A percentile compares a stretch with the other conserved stretches of the same genome.
phyloP scores from a whole-genome alignment of 78 protist genomes.

The Mantamonas sphyraenae region DNA sequence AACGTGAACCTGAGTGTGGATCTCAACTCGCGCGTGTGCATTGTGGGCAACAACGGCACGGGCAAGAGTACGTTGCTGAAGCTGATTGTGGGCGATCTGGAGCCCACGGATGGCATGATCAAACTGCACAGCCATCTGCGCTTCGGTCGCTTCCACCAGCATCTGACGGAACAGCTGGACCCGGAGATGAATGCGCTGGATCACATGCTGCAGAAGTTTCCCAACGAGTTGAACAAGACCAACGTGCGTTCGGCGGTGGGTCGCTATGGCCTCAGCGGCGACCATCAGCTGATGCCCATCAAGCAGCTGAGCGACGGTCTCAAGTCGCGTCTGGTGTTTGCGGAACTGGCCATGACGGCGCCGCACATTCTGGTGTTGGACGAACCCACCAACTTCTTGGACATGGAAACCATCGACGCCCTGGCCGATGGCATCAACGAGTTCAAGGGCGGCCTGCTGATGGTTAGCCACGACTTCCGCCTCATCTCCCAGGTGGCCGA shows the following conservation, averaged over 20 bases:
- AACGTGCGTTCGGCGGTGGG: too few species aligned
- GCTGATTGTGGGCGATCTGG: constrained; percentile 75
- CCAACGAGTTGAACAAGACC: constrained; percentile 28
- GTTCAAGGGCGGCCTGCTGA: constrained; percentile 65
- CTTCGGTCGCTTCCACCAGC: constrained; percentile 71
- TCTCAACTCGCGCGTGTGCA: constrained; percentile 71
- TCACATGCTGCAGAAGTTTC: constrained; percentile 38
- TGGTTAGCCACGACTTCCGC: constrained; percentile 65
- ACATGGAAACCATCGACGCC: constrained; percentile 71
- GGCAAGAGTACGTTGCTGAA: constrained; percentile 87
- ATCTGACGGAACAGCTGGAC: constrained; percentile 47
- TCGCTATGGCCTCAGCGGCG: constrained; percentile 75
- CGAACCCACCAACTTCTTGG: constrained; percentile 92
- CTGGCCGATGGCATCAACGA: constrained; percentile 2
- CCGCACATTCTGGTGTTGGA: constrained; percentile 80
- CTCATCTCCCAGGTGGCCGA: constrained; percentile 31
- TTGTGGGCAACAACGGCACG: constrained; percentile 94
- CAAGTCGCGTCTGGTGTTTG: constrained; percentile 47
- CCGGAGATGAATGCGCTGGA: constrained; percentile 45
- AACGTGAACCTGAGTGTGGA: constrained; percentile 74
- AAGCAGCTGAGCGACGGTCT: constrained; percentile 58
- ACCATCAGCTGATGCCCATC: constrained; percentile 44
- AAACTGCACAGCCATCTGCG: constrained; percentile 58
- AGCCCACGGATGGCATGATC: constrained; percentile 66
- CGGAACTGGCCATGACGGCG: background rate